These are phyloP conservation scores for Ceratorhiza oryzae-sativae DNA, from an alignment of 1,284 basidiomycete species.

Conservation along the genomic window DNA sequence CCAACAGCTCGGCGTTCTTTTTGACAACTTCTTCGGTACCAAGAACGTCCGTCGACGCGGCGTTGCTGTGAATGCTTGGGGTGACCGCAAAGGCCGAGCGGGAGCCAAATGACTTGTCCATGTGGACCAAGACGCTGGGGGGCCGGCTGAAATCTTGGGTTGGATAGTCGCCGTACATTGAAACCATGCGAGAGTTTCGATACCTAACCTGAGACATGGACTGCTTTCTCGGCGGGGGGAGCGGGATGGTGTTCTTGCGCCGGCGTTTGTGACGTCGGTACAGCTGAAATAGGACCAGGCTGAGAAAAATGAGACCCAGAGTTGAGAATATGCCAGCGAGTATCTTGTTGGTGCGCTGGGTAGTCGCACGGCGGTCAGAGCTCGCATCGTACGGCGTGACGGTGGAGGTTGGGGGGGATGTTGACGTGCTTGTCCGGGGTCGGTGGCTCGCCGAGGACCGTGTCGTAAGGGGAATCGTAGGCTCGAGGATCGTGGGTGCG, in stretches of 20 bases:
- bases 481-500: too few species aligned
- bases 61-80: slow-evolving; percentile 16
- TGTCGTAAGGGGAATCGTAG: neutral
- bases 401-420: neutral
- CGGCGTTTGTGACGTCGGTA: slow-evolving; percentile 26
- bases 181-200: slow-evolving; percentile 11
- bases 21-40: neutral
- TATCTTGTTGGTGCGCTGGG: slow-evolving; percentile 20
- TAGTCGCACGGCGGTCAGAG: slow-evolving; percentile 12
- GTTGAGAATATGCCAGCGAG: slow-evolving; percentile 20
- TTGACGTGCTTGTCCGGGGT: neutral
- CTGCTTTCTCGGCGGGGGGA: slow-evolving; percentile 20
- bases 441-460: slow-evolving; percentile 3
- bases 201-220: slow-evolving; percentile 15
- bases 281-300: slow-evolving; percentile 14
- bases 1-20: neutral
- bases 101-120: slow-evolving; percentile 24
- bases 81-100: slow-evolving; percentile 3
- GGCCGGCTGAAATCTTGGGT: slow-evolving; percentile 23
- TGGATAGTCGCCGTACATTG: slow-evolving; percentile 22
- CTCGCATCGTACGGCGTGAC: slow-evolving; percentile 19
- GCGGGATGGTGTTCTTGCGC: neutral
- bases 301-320: slow-evolving; percentile 14
- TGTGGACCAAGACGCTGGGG: slow-evolving; percentile 3
- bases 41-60: slow-evolving; percentile 5